These are phyloP conservation scores for Malus hybrid DNA, from an alignment of 331 rosid species.

Conservation along the genomic window DNA sequence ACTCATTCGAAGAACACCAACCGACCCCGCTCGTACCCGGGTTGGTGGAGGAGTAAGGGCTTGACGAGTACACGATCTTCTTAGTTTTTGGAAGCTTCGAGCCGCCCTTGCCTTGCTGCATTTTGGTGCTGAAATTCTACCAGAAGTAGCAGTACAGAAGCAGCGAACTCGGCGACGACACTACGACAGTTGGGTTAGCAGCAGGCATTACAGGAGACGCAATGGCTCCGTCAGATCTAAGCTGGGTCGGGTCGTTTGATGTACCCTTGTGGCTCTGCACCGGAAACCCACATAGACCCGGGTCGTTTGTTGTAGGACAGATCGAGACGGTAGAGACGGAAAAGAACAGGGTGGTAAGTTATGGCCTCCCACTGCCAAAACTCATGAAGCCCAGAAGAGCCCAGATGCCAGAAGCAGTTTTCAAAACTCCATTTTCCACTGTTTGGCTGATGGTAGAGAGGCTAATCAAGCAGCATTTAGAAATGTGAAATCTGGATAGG, in stretches of 20 bases:
- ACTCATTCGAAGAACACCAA: conserved; percentile 82
- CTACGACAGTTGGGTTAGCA: conserved; percentile 22
- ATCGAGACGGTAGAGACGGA: conserved; percentile 72
- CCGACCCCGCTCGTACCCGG: conserved; percentile 59
- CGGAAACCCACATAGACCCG: conserved; percentile 58
- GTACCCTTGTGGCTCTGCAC: conserved; percentile 30
- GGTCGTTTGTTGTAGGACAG: conserved; percentile 60
- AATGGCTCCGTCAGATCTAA: conserved; percentile 66
- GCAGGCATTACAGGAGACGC: conserved; percentile 57
- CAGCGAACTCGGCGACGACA: conserved; percentile 64
- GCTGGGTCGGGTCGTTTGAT: conserved; percentile 38
- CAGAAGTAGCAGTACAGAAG: conserved; percentile 68
- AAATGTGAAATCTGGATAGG: no score
- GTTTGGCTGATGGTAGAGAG: no score
- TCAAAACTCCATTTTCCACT: no score
- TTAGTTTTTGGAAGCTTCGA: conserved; percentile 49
- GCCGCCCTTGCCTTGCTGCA: conserved; percentile 27
- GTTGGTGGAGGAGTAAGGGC: conserved; percentile 76
- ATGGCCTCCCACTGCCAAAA: no score
- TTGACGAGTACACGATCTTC: conserved; percentile 80
- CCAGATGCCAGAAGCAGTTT: no score
- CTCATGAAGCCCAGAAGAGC: no score
- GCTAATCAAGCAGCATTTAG: no score
- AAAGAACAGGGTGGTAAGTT: conserved; percentile 3
- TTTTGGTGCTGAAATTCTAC: conserved; percentile 29